Conservation (phyloP, 345 rosid genomes). For the Abelmoschus esculentus region DNA sequence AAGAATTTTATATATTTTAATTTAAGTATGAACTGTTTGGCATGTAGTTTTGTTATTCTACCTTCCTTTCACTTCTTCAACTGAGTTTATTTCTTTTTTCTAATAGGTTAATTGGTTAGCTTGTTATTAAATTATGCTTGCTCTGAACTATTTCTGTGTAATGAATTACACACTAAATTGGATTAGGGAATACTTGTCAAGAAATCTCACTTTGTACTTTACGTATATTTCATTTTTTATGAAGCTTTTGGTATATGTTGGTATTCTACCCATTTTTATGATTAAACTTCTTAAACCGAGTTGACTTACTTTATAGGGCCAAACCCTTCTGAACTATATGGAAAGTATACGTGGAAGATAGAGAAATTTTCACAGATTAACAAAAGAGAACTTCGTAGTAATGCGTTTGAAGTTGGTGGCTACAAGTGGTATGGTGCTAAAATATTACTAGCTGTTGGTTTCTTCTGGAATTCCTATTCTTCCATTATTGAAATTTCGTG, state of each 20-base stretch:
- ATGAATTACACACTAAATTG: background rate
- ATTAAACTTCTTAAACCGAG: conserved; percentile 10
- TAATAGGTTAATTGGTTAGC: background rate
- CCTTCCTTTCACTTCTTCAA: conserved; percentile 4
- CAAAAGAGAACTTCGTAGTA: conserved; percentile 73
- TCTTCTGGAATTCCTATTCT: too few relatives aligned
- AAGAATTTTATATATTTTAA: too few relatives aligned
- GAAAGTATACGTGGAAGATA: conserved; percentile 80
- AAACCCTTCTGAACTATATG: conserved; percentile 67
- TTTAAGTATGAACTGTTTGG: background rate
- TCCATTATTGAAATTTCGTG: too few relatives aligned
- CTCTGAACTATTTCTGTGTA: background rate
- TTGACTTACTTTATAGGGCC: conserved; percentile 40
- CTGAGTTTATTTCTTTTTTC: conserved; percentile 8
- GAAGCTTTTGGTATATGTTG: background rate
- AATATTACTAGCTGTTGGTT: too few relatives aligned
- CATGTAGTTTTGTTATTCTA: background rate
- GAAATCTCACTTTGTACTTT: background rate
- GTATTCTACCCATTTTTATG: background rate
- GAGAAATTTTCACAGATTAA: conserved; percentile 77
- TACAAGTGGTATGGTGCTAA: conserved; percentile 71
- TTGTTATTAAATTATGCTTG: background rate
- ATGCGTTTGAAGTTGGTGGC: conserved; percentile 81
- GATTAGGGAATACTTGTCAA: background rate
- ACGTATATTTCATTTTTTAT: background rate